Conservation (phyloP, 2,329 filamentous ascomycete genomes). For the Monilinia fructicola region DNA sequence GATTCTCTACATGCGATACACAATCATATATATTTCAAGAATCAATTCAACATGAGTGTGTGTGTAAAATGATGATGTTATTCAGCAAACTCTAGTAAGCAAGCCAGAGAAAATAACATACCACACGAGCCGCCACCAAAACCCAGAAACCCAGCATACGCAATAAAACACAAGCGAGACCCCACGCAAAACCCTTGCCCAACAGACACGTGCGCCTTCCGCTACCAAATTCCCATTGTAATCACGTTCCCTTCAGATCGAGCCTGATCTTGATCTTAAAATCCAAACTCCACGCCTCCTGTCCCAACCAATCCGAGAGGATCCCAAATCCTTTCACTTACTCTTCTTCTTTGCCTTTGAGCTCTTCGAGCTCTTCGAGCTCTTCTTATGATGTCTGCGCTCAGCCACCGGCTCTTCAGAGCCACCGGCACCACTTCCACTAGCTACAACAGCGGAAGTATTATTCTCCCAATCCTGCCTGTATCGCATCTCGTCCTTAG, state of each 20-base stretch:
- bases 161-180: not conserved
- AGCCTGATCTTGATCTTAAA: too few species aligned
- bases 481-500: not conserved
- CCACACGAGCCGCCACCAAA: not conserved
- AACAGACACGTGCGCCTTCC: not conserved
- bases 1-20: not conserved
- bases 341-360: not conserved
- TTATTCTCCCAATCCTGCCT: not conserved
- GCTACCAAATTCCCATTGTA: not conserved
- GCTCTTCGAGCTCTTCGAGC: not conserved
- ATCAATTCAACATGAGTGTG: too few species aligned
- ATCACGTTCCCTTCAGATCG: too few species aligned
- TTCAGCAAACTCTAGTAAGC: not conserved
- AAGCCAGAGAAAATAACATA: not conserved
- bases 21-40: too few species aligned
- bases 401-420: too few species aligned
- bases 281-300: too few species aligned
- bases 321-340: not conserved
- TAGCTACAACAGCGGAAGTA: not conserved
- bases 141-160: not conserved
- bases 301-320: too few species aligned
- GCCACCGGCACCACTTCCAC: not conserved
- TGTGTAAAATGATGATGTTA: not conserved
- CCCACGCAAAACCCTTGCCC: not conserved
- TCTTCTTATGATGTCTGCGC: too few species aligned